phyloP scores from a whole-genome alignment of 2,329 filamentous ascomycete species.

The Phialocephala sp. region DNA sequence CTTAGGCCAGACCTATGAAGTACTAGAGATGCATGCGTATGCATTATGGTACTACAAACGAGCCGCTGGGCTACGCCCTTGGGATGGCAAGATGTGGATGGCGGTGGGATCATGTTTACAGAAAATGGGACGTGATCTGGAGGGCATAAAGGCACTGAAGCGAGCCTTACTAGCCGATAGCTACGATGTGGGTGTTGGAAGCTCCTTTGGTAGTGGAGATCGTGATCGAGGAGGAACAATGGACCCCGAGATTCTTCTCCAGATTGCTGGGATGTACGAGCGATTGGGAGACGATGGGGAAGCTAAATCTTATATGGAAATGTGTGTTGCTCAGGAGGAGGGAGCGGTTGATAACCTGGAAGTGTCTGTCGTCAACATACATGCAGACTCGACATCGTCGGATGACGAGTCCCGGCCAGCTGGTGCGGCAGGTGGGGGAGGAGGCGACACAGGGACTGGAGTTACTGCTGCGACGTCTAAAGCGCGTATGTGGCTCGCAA shows the following conservation, averaged over 20 bases:
- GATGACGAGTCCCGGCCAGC: conserved; percentile 44
- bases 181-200: conserved; percentile 68
- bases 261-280: conserved; percentile 91
- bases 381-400: conserved; percentile 61
- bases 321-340: conserved; percentile 91
- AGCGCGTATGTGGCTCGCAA: conserved; percentile 91
- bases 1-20: conserved; percentile 94
- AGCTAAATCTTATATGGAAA: conserved; percentile 92
- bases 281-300: conserved; percentile 77
- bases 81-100: conserved; percentile 99
- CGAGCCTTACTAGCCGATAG: conserved; percentile 87
- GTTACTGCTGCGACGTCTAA: conserved; percentile 92
- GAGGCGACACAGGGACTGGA: conserved; percentile 65
- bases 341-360: conserved; percentile 57
- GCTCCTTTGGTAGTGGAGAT: conserved; percentile 48
- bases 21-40: conserved; percentile 97
- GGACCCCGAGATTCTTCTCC: conserved; percentile 88
- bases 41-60: conserved; percentile 98
- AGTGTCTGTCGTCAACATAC: conserved; percentile 53
- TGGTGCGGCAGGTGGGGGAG: conserved; percentile 45
- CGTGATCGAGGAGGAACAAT: conserved; percentile 61
- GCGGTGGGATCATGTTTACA: conserved; percentile 91
- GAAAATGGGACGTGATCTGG: conserved; percentile 84
- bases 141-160: conserved; percentile 94
- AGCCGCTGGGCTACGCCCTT: conserved; percentile 88